phyloP scores from a whole-genome alignment of 1,139 yeast genomes.

The Geotrichum citri-aurantii region DNA sequence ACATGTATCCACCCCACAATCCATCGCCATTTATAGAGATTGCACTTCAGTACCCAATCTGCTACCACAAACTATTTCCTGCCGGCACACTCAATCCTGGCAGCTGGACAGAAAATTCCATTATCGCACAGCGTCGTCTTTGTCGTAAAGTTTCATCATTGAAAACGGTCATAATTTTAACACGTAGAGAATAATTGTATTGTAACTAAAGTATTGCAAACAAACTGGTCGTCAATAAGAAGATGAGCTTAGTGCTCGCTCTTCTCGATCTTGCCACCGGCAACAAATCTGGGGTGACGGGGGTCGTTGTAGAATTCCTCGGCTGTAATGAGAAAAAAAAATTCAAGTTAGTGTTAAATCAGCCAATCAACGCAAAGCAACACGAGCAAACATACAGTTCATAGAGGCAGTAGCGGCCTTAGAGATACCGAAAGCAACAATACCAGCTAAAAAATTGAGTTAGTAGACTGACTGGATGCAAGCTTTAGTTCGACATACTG shows the following conservation, averaged over 20 bases:
- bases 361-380: neutral
- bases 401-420: constrained; percentile 53
- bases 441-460: constrained; percentile 33
- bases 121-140: neutral
- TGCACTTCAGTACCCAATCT: neutral
- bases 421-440: constrained; percentile 50
- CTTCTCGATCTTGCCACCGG: constrained; percentile 45
- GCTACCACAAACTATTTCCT: neutral
- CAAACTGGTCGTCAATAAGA: neutral
- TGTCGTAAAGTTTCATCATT: neutral
- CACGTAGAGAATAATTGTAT: neutral
- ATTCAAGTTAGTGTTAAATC: neutral
- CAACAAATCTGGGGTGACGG: constrained; percentile 65
- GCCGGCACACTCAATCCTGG: neutral
- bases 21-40: neutral
- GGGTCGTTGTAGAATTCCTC: constrained; percentile 70
- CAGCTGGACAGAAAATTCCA: neutral
- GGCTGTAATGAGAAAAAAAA: constrained; percentile 21
- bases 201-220: neutral
- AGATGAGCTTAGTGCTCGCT: constrained; percentile 37
- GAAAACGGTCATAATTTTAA: neutral
- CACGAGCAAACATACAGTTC: constrained; percentile 37
- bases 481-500: constrained; percentile 37
- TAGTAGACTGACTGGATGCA: neutral
- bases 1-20: neutral